These are phyloP conservation scores for Cichorium intybus DNA, from an alignment of 140 eudicot species.

Conservation along the genomic window DNA sequence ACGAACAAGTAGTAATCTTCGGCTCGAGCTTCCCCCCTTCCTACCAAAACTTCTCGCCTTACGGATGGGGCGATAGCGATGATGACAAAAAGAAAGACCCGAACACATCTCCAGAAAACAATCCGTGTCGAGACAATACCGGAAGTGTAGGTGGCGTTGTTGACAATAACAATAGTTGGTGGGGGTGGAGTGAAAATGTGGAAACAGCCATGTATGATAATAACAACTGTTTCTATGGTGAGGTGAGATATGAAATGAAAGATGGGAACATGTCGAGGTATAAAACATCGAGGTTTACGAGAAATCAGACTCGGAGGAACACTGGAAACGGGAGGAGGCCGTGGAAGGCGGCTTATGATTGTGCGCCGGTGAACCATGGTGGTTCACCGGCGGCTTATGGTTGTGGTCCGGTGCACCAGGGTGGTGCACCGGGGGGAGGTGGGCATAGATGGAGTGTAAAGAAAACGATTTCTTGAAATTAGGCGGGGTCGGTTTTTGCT, in stretches of 20 bases:
- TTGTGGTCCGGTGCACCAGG: constrained; percentile 28
- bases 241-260: constrained; percentile 1
- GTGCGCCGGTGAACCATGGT: constrained; percentile 26
- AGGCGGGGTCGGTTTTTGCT: constrained; percentile 1
- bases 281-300: constrained; percentile 29
- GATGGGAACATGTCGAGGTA: constrained; percentile 19
- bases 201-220: constrained; percentile 2
- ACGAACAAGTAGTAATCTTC: constrained; percentile 39
- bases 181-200: constrained; percentile 18
- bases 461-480: constrained; percentile 14
- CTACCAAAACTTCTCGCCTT: constrained; percentile 29
- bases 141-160: constrained; percentile 28
- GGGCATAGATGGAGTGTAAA: constrained; percentile 31
- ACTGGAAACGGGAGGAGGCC: constrained; percentile 5
- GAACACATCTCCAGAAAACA: constrained; percentile 1
- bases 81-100: constrained; percentile 26
- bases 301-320: constrained; percentile 16
- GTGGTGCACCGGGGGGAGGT: constrained; percentile 4
- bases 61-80: constrained; percentile 57
- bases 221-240: constrained; percentile 8
- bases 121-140: constrained; percentile 13
- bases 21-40: constrained; percentile 33
- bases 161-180: constrained; percentile 18
- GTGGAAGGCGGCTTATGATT: constrained; percentile 12
- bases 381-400: constrained; percentile 12